These are phyloP conservation scores for Citrullus mucosospermus DNA, from an alignment of 306 rosid species.

Conservation along the genomic window DNA sequence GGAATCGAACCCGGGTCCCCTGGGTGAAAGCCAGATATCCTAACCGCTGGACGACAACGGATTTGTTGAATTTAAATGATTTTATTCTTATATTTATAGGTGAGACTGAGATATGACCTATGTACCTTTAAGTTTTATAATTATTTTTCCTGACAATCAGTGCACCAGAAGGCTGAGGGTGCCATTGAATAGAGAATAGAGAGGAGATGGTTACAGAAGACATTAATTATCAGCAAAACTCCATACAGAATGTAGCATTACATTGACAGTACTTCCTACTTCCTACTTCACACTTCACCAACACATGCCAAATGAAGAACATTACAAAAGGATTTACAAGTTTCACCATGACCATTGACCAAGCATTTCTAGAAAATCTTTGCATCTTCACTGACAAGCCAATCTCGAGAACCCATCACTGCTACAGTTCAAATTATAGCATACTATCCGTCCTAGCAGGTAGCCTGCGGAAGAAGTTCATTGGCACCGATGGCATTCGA, in stretches of 20 bases:
- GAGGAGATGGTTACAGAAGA: not conserved
- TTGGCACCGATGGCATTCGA: conserved; percentile 44
- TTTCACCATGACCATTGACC: not conserved
- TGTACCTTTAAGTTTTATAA: no score
- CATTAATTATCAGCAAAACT: not conserved
- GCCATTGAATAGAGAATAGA: no score
- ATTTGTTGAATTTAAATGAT: no score
- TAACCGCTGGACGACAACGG: conserved; percentile 53
- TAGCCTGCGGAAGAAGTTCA: conserved; percentile 78
- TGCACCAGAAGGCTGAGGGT: no score
- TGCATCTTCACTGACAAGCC: not conserved
- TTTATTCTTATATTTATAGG: no score
- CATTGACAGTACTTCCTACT: not conserved
- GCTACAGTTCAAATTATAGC: conserved; percentile 27
- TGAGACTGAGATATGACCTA: no score
- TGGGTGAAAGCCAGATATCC: conserved; percentile 83
- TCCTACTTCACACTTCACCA: not conserved
- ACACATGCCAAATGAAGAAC: not conserved
- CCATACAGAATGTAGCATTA: not conserved
- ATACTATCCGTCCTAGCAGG: conserved; percentile 75
- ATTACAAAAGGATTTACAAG: not conserved
- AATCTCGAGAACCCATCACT: not conserved
- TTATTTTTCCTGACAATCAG: no score
- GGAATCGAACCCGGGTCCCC: conserved; percentile 81
- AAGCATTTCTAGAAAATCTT: not conserved